Evolutionary conservation across 805 yeast species (phyloP), one percentile per base, ranked within the genome.

Genomic region (Teunomyces lycoperdinae): DNA sequence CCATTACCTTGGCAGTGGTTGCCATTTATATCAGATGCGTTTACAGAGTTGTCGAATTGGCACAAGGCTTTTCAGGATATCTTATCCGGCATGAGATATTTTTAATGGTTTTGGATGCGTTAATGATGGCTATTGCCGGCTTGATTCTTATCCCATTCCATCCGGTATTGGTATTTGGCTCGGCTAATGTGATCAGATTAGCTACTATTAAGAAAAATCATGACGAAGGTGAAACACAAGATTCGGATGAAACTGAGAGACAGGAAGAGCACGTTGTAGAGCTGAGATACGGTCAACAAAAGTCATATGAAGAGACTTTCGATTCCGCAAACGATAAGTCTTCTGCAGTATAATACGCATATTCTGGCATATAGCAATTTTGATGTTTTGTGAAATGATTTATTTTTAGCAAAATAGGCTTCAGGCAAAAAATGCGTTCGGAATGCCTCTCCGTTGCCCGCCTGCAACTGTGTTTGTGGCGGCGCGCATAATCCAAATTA

Each of bases 11-110:
- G 4, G 63, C 73, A 0, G 73, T 70, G 2, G 4, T 64, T 10
- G 58, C 56, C 20, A 61, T 71, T 44, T 71, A 68, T 52, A 66
- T 68, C 45, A 51, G 58, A 48, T 60, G 63, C 42, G 48, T 70
- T 16, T 72, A 71, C 52, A 61, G 76, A 57, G 73, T 71, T 35
- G 71, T 69, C 8, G 76, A 72, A 49, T 61, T 72, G 49, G 58
- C 68, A 11, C 61, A 70, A 48, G 76, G 76, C 6, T 71, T 66
- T 55, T 24, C 39, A 3, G 76, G 76, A 4, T 68, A 64, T 50
- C 60, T 71, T 46, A 61, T 68, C 31, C 51, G 56, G 1, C 70
- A 68, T 50, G 77, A 72, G 51, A 67, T 61, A 4, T 71, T 50
- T 51, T 43, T 72, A 31, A 65, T 70, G 71, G 62, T 61, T 2